Evolutionary conservation across 2,329 filamentous ascomycete genomes (phyloP), one percentile per base, ranked within the genome.

Genomic region (Fusarium metavorans): DNA sequence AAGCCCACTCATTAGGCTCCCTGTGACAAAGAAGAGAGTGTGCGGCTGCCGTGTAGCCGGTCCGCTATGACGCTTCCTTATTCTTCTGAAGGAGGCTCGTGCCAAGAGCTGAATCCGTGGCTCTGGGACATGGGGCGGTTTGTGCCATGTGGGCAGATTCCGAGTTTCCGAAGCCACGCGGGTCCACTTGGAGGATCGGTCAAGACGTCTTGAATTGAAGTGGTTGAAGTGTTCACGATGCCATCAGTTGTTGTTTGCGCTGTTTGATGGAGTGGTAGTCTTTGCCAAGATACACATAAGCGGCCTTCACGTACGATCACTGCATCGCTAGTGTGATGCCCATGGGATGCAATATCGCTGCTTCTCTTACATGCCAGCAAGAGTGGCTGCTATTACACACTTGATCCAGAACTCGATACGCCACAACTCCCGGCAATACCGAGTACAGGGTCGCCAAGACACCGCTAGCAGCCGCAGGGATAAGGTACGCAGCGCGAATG

Each of bases 1-100:
- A 37, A 67, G 34, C 13, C 56, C 56, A 66, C 64, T 41, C 43
- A 35, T 32, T 56, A 27, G 60, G 50, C 56, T 41, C 32, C 57
- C 32, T 25, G 10, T 32, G 30, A 43, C 23, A 34, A 14, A 20
- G 27, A 58, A 58, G 23, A 56, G 9, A 7, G 20, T 18, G 14
- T 1, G 11, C 30, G 11, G 32, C 35, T 58, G 56, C 56, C 56
- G 56, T 39, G 16, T 41, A 58, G 23, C 56, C 56, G 56, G 35
- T 27, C 56, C 32, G 56, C 34, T 37, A 57, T 58, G 35, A 27
- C 56, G 18, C 35, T 30, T 58, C 10, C 37, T 39, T 27, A 37
- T 41, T 41, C 56, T 27, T 58, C 9, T 39, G 2, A 4, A 30
- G 32, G 30, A 37, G 13, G n/a, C 32, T 57, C 32, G 32, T 57